Percentiles rank a stretch among this genome's conserved stretches.
phyloP scores from a whole-genome alignment of 2,329 filamentous ascomycete species.

The Lachnellula arida region DNA sequence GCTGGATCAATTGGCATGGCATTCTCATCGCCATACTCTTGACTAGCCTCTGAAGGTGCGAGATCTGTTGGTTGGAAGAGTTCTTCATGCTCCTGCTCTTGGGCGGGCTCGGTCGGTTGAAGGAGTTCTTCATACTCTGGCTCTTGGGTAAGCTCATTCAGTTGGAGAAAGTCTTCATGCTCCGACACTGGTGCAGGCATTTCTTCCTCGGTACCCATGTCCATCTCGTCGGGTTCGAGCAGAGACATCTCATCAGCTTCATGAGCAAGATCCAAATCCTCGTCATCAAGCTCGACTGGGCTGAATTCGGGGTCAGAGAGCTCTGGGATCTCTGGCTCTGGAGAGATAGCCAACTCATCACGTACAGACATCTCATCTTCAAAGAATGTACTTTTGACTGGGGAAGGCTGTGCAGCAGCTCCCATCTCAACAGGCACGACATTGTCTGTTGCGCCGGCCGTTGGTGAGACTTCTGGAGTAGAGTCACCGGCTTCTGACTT shows the following conservation, averaged over 20 bases:
- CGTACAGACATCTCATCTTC: constrained; percentile 55
- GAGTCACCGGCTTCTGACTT: constrained; percentile 31
- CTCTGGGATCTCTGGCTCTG: constrained; percentile 33
- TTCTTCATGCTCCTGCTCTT: background rate
- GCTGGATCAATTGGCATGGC: constrained; percentile 50
- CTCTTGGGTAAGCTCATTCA: background rate
- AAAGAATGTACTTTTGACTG: constrained; percentile 49
- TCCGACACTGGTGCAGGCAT: background rate
- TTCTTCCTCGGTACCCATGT: background rate
- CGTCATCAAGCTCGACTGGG: constrained; percentile 46
- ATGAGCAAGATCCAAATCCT: constrained; percentile 53
- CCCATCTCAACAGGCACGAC: background rate
- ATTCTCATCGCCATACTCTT: constrained; percentile 66
- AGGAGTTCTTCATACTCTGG: constrained; percentile 1
- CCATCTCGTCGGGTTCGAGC: constrained; percentile 38
- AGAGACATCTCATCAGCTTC: constrained; percentile 59
- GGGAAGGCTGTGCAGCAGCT: constrained; percentile 17
- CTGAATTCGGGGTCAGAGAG: constrained; percentile 36
- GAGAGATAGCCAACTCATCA: constrained; percentile 34
- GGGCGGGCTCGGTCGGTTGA: background rate
- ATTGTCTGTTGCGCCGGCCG: background rate
- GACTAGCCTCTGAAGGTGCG: constrained; percentile 54
- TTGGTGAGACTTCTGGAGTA: constrained; percentile 12
- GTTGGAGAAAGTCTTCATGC: background rate
- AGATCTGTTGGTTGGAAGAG: constrained; percentile 36